Percentiles rank a stretch among this genome's conserved stretches.
Conservation (phyloP, 805 yeast genomes). For the Saturnispora ahearnii region DNA sequence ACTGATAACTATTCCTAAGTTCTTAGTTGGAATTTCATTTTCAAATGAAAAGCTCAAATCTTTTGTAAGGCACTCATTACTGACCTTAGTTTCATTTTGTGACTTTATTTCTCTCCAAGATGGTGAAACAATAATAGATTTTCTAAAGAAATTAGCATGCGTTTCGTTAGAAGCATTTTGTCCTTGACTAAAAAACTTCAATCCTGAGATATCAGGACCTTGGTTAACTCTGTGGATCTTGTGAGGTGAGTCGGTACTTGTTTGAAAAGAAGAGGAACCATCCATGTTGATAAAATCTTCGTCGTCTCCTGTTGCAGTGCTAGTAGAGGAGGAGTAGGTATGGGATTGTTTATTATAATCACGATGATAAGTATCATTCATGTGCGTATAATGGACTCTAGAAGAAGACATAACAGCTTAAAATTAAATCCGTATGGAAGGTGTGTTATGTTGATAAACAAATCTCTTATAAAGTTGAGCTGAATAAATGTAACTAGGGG, state of each 20-base stretch:
- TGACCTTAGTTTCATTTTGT: neutral
- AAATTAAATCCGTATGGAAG: neutral
- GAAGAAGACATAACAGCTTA: neutral
- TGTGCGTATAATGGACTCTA: neutral
- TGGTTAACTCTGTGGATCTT: slow-evolving; percentile 2
- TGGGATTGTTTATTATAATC: neutral
- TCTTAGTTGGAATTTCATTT: slow-evolving; percentile 25
- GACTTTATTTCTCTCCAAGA: slow-evolving; percentile 23
- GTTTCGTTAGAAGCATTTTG: slow-evolving; percentile 23
- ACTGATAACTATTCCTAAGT: slow-evolving; percentile 27
- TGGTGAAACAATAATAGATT: slow-evolving; percentile 27
- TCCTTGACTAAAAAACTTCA: slow-evolving; percentile 15
- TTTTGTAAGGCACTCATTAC: slow-evolving; percentile 3
- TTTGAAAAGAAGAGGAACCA: slow-evolving; percentile 31
- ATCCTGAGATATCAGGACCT: slow-evolving; percentile 4
- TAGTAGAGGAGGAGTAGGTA: slow-evolving; percentile 23
- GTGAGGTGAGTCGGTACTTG: slow-evolving; percentile 27
- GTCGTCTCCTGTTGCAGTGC: slow-evolving; percentile 26
- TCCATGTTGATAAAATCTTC: slow-evolving; percentile 26
- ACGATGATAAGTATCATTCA: slow-evolving; percentile 15
- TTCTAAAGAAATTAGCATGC: slow-evolving; percentile 26
- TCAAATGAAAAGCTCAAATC: slow-evolving; percentile 2
- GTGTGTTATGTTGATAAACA: neutral
- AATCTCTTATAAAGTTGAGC: neutral
- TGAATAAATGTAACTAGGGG: neutral